Base-by-base conservation (phyloP, 805 yeast species). In the Myxozyma vanderwaltii region DNA sequence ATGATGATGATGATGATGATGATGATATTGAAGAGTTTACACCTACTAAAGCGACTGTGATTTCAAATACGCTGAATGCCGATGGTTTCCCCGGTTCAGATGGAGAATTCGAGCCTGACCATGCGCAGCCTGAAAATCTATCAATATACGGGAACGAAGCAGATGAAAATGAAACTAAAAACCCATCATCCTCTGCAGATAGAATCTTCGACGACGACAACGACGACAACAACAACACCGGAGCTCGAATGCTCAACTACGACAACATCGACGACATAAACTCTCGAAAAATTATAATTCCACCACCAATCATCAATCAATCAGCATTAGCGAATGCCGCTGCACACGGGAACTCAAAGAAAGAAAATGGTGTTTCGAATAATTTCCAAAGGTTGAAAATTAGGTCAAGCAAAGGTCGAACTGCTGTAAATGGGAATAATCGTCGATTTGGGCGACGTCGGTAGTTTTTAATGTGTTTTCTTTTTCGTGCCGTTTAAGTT, bases 341-440 rank as follows among this genome's bases (percentile, higher is more conserved):
- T 10, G 23, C 43, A 17, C 31, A 15, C 24, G 6, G 5, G 19
- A 15, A 12, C 10, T 36, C 44, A 15, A 48, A 48, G 26, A 15
- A 23, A 71, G 35, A 33, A 12, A 50, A 50, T 15, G 58, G 58
- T 40, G 59, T 26, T 3, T 56, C 52, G 85, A 84, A 12, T 69
- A 81, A 12, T 70, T 82, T 62, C 38, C 43, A 53, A 17, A 43
- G 57, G 7, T 24, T 53, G 47, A 53, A 53, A 24, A 45, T 53
- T 4, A 36, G 51, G 12, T 27, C 49, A 27, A 52, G 43, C 15
- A 36, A n/a, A 3, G 56, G 50, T 3, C 17, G 50, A 33, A 41
- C 43, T 21, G 46, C 41, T 10, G 12, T 10, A 26, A n/a, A 38
- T 13, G 19, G 39, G 26, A 45, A 26, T n/a, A 10, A 7, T 29